phyloP scores from a whole-genome alignment of 768 basidiomycete genomes.

The Mycena galopus region DNA sequence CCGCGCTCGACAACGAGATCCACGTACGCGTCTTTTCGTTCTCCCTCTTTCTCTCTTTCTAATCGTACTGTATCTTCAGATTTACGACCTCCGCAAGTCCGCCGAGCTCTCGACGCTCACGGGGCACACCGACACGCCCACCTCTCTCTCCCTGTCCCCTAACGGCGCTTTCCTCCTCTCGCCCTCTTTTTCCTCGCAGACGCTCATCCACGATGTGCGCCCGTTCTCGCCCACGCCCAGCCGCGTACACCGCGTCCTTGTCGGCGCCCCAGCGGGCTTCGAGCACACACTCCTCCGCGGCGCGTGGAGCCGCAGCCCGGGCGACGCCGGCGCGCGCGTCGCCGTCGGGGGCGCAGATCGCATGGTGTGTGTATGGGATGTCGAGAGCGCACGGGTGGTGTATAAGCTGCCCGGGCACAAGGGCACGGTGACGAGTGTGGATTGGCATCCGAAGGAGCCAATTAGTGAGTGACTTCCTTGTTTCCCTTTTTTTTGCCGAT shows the following conservation, averaged over 20 bases:
- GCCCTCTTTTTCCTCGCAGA: slow-evolving; percentile 90
- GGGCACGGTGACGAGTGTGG: slow-evolving; percentile 95
- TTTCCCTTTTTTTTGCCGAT: background rate
- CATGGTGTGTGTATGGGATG: slow-evolving; percentile 90
- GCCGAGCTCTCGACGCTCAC: slow-evolving; percentile 83
- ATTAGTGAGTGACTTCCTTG: slow-evolving; percentile 73
- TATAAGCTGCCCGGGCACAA: slow-evolving; percentile 98
- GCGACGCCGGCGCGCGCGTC: slow-evolving; percentile 81
- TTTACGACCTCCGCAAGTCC: slow-evolving; percentile 88
- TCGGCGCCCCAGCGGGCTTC: slow-evolving; percentile 94
- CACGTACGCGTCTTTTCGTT: slow-evolving; percentile 72
- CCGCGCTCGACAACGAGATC: slow-evolving; percentile 95
- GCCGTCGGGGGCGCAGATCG: slow-evolving; percentile 93
- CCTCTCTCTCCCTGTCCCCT: slow-evolving; percentile 93
- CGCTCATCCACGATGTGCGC: slow-evolving; percentile 91
- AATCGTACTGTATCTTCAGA: background rate
- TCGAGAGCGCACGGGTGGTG: slow-evolving; percentile 78
- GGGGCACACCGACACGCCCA: slow-evolving; percentile 94
- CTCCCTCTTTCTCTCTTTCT: slow-evolving; percentile 24
- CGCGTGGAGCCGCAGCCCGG: slow-evolving; percentile 83
- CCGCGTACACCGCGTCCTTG: slow-evolving; percentile 82
- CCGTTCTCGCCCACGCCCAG: slow-evolving; percentile 92
- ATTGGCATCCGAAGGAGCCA: slow-evolving; percentile 96
- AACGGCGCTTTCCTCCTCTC: slow-evolving; percentile 90
- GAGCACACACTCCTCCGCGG: slow-evolving; percentile 88